phyloP scores from a whole-genome alignment of 2,329 filamentous ascomycete genomes.

The Microsporum canis region DNA sequence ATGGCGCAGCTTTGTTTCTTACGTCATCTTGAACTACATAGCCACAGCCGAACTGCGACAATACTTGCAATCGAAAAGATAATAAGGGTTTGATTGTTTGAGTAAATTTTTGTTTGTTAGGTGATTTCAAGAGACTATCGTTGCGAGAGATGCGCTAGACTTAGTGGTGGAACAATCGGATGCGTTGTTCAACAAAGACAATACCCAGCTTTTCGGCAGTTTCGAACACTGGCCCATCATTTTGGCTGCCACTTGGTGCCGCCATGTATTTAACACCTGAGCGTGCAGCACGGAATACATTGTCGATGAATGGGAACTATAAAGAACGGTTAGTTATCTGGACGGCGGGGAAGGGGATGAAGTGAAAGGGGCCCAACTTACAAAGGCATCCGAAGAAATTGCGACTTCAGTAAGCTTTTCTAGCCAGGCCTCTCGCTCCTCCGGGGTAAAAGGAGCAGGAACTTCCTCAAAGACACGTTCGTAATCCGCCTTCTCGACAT shows the following conservation, averaged over 20 bases:
- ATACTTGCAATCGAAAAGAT: too few relatives aligned
- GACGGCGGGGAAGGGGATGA: background rate
- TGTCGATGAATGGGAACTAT: conserved; percentile 96
- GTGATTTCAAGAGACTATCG: background rate
- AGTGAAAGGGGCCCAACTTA: conserved; percentile 39
- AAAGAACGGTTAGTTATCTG: background rate
- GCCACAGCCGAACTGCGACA: too few relatives aligned
- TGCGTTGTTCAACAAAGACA: conserved; percentile 89
- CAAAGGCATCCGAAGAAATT: conserved; percentile 89
- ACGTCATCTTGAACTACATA: too few relatives aligned
- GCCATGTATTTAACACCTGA: conserved; percentile 95
- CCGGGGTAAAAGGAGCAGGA: conserved; percentile 64
- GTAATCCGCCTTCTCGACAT: conserved; percentile 74
- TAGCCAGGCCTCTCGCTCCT: conserved; percentile 81
- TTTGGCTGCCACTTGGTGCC: conserved; percentile 66
- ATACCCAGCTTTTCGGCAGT: conserved; percentile 87
- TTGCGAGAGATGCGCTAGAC: background rate
- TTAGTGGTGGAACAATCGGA: conserved; percentile 90
- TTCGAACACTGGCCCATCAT: conserved; percentile 47
- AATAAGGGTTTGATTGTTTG: too few relatives aligned
- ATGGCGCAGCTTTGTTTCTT: too few relatives aligned
- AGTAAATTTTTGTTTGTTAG: too few relatives aligned
- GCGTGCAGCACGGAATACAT: conserved; percentile 79
- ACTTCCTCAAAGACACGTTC: conserved; percentile 85
- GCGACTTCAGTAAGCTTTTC: conserved; percentile 63